Evolutionary conservation across 2,329 filamentous ascomycete species (phyloP).

Genomic region (Stagonosporopsis vannaccii): DNA sequence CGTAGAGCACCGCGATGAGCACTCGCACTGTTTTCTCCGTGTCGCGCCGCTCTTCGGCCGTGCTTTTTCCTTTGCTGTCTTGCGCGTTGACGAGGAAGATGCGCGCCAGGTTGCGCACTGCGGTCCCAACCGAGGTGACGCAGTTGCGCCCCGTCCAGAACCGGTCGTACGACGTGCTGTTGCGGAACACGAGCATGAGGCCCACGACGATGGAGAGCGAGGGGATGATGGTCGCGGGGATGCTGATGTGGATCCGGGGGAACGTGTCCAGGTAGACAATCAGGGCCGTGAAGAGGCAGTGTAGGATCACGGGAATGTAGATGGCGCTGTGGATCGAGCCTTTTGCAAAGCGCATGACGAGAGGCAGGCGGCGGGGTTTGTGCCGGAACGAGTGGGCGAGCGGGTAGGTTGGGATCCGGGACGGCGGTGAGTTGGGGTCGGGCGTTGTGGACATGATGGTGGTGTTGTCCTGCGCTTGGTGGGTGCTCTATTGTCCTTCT

Average conservation of each 20-base stretch:
- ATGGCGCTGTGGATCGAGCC: constrained; percentile 68
- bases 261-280: constrained; percentile 65
- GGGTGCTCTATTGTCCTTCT: not conserved
- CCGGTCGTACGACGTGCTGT: constrained; percentile 68
- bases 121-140: constrained; percentile 64
- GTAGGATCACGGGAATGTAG: constrained; percentile 63
- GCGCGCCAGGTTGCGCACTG: constrained; percentile 65
- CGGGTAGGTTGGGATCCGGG: constrained; percentile 51
- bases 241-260: constrained; percentile 58
- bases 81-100: constrained; percentile 60
- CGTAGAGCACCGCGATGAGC: constrained; percentile 67
- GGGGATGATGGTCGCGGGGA: constrained; percentile 68
- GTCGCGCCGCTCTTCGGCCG: constrained; percentile 58
- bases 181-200: constrained; percentile 72
- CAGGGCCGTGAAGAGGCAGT: constrained; percentile 65
- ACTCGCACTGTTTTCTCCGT: constrained; percentile 66
- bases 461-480: not conserved
- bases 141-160: constrained; percentile 69
- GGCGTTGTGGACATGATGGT: constrained; percentile 10
- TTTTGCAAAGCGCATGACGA: constrained; percentile 70
- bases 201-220: constrained; percentile 71
- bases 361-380: constrained; percentile 64
- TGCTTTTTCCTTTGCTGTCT: constrained; percentile 30
- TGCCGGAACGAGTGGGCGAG: constrained; percentile 54
- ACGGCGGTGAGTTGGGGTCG: not conserved